Percentiles rank a stretch among this genome's conserved stretches.
Conservation (phyloP, 1,139 yeast genomes). For the Yamadazyma mexicana region DNA sequence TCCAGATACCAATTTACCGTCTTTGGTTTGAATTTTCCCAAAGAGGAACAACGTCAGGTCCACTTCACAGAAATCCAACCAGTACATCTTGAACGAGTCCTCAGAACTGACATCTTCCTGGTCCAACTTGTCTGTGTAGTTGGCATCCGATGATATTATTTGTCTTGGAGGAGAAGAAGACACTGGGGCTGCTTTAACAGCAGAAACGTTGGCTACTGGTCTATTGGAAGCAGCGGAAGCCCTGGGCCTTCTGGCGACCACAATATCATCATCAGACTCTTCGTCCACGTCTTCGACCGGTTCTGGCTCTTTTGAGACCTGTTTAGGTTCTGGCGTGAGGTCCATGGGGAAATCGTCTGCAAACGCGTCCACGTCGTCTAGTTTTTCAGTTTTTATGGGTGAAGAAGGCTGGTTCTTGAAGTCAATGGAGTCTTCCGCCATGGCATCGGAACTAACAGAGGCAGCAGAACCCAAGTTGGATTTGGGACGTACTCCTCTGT, state of each 20-base stretch:
- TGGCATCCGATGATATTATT: conserved; percentile 15
- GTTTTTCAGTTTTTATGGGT: conserved; percentile 22
- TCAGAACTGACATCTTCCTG: conserved; percentile 40
- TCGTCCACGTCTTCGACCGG: conserved; percentile 14
- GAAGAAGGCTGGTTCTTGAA: conserved; percentile 30
- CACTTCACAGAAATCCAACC: conserved; percentile 88
- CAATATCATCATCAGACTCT: conserved; percentile 57
- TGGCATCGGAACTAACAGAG: conserved; percentile 5
- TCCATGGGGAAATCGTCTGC: conserved; percentile 7
- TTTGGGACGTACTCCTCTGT: not conserved
- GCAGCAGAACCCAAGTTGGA: not conserved
- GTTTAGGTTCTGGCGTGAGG: conserved; percentile 8
- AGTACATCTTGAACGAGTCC: conserved; percentile 68
- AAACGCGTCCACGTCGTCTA: conserved; percentile 2
- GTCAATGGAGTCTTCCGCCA: conserved; percentile 12
- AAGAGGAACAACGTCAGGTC: conserved; percentile 71
- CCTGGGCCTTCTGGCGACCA: conserved; percentile 48
- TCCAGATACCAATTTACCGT: conserved; percentile 66
- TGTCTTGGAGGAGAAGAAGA: conserved; percentile 25
- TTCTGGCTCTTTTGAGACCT: conserved; percentile 1
- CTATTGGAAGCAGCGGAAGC: conserved; percentile 30
- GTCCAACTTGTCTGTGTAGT: conserved; percentile 45
- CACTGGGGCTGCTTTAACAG: conserved; percentile 20
- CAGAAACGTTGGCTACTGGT: conserved; percentile 18
- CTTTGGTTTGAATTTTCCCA: conserved; percentile 71